A percentile compares a stretch with the other conserved stretches of the same genome.
phyloP scores from a whole-genome alignment of 2,329 filamentous ascomycete genomes.

The Anisogramma anomala region DNA sequence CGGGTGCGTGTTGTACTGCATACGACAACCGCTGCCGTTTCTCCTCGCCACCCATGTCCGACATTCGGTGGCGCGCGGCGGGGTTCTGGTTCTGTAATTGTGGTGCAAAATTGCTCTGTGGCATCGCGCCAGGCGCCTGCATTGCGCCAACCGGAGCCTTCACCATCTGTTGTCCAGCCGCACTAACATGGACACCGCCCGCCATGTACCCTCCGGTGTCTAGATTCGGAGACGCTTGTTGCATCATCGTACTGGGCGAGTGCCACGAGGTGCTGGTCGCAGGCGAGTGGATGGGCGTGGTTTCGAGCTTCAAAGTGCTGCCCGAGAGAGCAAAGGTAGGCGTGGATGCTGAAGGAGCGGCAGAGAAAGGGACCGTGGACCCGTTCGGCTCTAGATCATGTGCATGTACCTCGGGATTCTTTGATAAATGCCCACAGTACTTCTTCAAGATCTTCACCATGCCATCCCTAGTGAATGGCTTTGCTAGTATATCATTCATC shows the following conservation, averaged over 20 bases:
- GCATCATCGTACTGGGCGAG: constrained; percentile 38
- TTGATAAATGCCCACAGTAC: constrained; percentile 74
- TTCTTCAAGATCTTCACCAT: constrained; percentile 80
- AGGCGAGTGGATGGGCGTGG: constrained; percentile 44
- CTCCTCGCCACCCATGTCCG: neutral
- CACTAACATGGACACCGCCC: constrained; percentile 33
- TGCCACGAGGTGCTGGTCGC: constrained; percentile 36
- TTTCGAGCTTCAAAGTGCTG: constrained; percentile 38
- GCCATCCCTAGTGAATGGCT: constrained; percentile 86
- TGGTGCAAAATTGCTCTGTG: neutral
- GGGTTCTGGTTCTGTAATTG: neutral
- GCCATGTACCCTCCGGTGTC: constrained; percentile 23
- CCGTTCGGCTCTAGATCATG: constrained; percentile 29
- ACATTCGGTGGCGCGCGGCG: neutral
- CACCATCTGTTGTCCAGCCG: constrained; percentile 26
- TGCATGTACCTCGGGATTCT: constrained; percentile 34
- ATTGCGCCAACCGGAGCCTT: constrained; percentile 25
- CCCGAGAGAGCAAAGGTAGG: constrained; percentile 21
- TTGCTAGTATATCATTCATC: constrained; percentile 95
- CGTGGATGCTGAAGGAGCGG: constrained; percentile 12
- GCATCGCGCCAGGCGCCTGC: constrained; percentile 17
- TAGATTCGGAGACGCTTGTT: constrained; percentile 37
- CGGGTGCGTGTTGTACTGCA: neutral
- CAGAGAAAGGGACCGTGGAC: constrained; percentile 15
- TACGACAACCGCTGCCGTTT: neutral